Base-by-base conservation (phyloP, 768 basidiomycete genomes). In the Macrolepiota fuliginosa region DNA sequence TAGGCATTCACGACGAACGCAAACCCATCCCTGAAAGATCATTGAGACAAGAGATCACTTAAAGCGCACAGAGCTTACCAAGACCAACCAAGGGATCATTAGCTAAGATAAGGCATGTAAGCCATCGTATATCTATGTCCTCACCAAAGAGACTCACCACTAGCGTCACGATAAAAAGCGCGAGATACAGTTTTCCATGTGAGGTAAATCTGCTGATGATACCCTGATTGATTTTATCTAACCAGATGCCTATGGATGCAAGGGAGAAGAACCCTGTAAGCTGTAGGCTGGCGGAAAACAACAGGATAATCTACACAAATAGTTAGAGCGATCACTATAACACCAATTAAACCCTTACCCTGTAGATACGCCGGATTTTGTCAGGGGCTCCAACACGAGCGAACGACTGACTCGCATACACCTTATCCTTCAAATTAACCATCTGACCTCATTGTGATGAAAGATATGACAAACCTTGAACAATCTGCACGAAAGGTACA, bases 241-340 rank as follows among this genome's bases (percentile, higher is more conserved):
- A 75, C 84, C 84, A 86, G 61, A 83, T 68, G 1, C 69, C 76
- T 2, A 78, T 73, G 15, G 79, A 77, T 6, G 79, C 76, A 4
- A 85, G 46, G 2, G 74, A 74, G 66, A 86, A 84, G 69, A 86
- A 85, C 4, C 71, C 70, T 1, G 80, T 69, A 4, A 85, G 74
- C 36, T 84, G 82, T 12, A 84, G 65, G 62, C 68, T 73, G 35
- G 81, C 82, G 4, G 76, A 81, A 62, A 85, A 77, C 37, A 80
- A 68, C 15, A 83, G 74, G n/a, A 81, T 74, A 54, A 82, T 69
- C 83, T 84, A 56, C 3, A 19, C n/a, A 32, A 25, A 47, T 25
- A 29, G 39, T 50, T 52, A 42, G 54, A 46, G 54, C 19, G 19
- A 27, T 6, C 22, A 36, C n/a, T 40, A 9, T 3, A 42, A 22